Base-by-base conservation (phyloP, 257 asterid species). In the Ligustrum vulgare region DNA sequence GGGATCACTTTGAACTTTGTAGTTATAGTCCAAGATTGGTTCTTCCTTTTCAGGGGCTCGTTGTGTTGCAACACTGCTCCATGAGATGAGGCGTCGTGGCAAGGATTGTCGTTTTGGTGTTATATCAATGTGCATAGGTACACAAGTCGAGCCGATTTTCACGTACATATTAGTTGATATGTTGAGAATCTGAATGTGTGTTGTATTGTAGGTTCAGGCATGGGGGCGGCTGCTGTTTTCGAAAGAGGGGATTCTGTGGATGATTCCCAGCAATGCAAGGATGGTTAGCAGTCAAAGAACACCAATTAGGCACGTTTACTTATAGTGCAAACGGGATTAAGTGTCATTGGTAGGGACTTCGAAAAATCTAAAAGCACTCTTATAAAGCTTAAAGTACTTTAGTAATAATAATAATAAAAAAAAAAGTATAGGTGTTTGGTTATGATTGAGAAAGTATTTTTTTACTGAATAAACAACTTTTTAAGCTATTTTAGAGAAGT, bases 151-250 rank as follows among this genome's bases (percentile, higher is more conserved):
- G n/a, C n/a, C n/a, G n/a, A n/a, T n/a, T n/a, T n/a, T 3, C 25
- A 36, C 2, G 11, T 2, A 8, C 12, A 28, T 41, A 39, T 43
- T 28, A 32, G 20, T 6, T 67, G n/a, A 15, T 39, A 18, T 67
- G 80, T 67, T 16, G 16, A 49, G 8, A 54, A 12, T 13, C 39
- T 67, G 18, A 43, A 67, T 47, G 9, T 41, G 20, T 77, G 43
- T 25, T 76, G 80, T 37, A 37, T 62, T 73, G 77, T 82, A 93
- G 98, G 97, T 43, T 79, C 93, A 2, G 98, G 98, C 15, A 93
- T 93, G 98, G 98, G 98, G 22, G 97, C 98, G 77, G 98, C 98
- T 67, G 98, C 96, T 18, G 97, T 93, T 32, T 87, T 93, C 67
- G 96, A 93, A 73, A 85, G 97, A 83, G 97, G 97, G 72, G 97